Conservation (phyloP, 345 rosid species). For the Boechera retrofracta region DNA sequence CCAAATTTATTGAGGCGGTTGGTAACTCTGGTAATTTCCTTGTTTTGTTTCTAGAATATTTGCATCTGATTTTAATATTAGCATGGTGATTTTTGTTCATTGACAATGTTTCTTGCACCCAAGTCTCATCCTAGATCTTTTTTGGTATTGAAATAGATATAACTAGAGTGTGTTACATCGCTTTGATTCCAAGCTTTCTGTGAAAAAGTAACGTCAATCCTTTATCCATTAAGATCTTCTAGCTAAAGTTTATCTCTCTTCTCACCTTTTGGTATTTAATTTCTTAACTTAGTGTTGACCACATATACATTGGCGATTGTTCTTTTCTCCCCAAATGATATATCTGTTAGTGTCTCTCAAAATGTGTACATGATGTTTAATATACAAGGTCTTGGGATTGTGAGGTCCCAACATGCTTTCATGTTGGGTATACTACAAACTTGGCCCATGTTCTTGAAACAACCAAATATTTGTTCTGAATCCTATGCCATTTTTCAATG, state of each 20-base stretch:
- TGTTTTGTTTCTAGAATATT: background rate
- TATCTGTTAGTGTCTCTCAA: slow-evolving; percentile 11
- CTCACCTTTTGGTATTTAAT: background rate
- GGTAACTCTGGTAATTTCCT: slow-evolving; percentile 7
- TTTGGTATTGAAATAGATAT: slow-evolving; percentile 8
- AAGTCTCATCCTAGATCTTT: background rate
- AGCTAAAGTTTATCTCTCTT: background rate
- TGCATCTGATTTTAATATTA: slow-evolving; percentile 10
- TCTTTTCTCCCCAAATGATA: background rate
- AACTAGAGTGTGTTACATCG: background rate
- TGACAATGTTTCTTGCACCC: slow-evolving; percentile 13
- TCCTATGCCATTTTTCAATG: background rate
- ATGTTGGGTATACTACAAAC: slow-evolving; percentile 24
- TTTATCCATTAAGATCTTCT: slow-evolving; percentile 2
- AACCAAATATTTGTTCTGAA: background rate
- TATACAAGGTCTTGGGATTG: slow-evolving; percentile 20
- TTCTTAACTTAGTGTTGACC: slow-evolving; percentile 7
- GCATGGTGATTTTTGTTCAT: slow-evolving; percentile 5
- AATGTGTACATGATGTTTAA: slow-evolving; percentile 10
- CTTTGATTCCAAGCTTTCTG: slow-evolving; percentile 12
- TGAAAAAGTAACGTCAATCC: slow-evolving; percentile 4
- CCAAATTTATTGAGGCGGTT: slow-evolving; percentile 38
- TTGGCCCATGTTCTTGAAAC: background rate
- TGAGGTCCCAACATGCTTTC: slow-evolving; percentile 6
- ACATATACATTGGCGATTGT: slow-evolving; percentile 11